A percentile compares a stretch with the other conserved stretches of the same genome.
These are phyloP conservation scores for Thermothelomyces thermophilus DNA, from an alignment of 2,329 filamentous ascomycete species.

Conservation along the genomic window DNA sequence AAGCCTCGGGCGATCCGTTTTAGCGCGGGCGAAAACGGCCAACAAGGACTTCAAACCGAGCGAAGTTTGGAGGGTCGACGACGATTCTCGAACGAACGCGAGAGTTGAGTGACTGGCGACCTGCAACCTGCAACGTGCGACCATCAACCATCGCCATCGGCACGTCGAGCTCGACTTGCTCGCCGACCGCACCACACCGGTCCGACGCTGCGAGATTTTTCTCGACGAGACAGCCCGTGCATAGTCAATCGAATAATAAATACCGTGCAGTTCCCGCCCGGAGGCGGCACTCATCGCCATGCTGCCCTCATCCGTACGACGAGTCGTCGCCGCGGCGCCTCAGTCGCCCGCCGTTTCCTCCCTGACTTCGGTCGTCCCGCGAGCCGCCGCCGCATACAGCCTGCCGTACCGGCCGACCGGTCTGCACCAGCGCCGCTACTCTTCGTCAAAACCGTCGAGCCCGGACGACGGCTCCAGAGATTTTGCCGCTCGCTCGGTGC, in stretches of 20 bases:
- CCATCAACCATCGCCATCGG: not conserved
- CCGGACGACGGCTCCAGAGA: slow-evolving; percentile 51
- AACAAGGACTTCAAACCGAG: slow-evolving; percentile 20
- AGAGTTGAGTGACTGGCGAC: slow-evolving; percentile 8
- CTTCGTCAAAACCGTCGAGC: slow-evolving; percentile 57
- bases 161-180: slow-evolving; percentile 4
- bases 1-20: slow-evolving; percentile 18
- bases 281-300: slow-evolving; percentile 31
- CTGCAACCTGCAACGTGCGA: not conserved
- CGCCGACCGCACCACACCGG: not conserved
- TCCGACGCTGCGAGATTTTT: not conserved
- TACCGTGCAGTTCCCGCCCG: slow-evolving; percentile 7
- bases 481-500: slow-evolving; percentile 43
- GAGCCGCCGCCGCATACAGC: slow-evolving; percentile 31
- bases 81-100: not conserved
- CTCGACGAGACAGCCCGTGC: not conserved
- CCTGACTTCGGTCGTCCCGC: slow-evolving; percentile 37
- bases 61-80: slow-evolving; percentile 16
- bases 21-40: slow-evolving; percentile 21
- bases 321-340: slow-evolving; percentile 43
- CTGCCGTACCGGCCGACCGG: slow-evolving; percentile 33
- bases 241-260: not conserved
- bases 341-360: slow-evolving; percentile 40
- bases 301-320: slow-evolving; percentile 51
- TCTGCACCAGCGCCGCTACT: slow-evolving; percentile 48